Conservation (phyloP, 2,329 filamentous ascomycete species). For the Aspergillus pseudonomiae region DNA sequence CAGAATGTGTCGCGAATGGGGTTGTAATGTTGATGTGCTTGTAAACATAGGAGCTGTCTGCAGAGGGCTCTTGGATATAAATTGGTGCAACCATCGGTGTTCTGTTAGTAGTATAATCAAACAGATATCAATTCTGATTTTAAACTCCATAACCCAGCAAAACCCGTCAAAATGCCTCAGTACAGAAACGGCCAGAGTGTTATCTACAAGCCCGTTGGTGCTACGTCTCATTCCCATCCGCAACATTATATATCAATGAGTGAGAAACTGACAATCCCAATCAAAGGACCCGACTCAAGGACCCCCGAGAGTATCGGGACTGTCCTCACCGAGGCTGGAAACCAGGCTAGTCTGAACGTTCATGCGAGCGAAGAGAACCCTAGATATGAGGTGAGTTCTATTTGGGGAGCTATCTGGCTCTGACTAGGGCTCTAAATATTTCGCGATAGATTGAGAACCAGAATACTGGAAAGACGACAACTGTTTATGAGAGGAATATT, state of each 20-base stretch:
- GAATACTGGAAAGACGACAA: not conserved
- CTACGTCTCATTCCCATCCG: not conserved
- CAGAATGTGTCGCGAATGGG: no score
- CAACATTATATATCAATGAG: no score
- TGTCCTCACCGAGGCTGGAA: not conserved
- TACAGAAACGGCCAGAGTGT: not conserved
- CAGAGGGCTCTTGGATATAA: not conserved
- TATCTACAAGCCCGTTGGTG: not conserved
- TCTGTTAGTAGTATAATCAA: no score
- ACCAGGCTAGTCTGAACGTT: no score
- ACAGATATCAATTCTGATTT: no score
- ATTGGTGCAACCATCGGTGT: no score
- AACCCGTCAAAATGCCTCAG: not conserved
- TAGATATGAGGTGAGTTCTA: not conserved
- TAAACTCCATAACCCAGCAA: no score
- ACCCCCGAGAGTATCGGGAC: no score
- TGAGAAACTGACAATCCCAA: not conserved
- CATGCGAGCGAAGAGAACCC: not conserved
- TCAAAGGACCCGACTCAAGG: no score
- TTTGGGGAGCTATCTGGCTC: fast-evolving
- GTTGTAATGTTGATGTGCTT: no score
- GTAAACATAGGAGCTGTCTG: no score
- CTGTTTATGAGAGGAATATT: not conserved
- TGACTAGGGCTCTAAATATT: not conserved
- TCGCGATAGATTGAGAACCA: not conserved